A percentile compares a stretch with the other conserved stretches of the same genome.
These are phyloP conservation scores for Mucor saturninus DNA, from an alignment of 371 early-diverging fungal genomes.

Conservation along the genomic window DNA sequence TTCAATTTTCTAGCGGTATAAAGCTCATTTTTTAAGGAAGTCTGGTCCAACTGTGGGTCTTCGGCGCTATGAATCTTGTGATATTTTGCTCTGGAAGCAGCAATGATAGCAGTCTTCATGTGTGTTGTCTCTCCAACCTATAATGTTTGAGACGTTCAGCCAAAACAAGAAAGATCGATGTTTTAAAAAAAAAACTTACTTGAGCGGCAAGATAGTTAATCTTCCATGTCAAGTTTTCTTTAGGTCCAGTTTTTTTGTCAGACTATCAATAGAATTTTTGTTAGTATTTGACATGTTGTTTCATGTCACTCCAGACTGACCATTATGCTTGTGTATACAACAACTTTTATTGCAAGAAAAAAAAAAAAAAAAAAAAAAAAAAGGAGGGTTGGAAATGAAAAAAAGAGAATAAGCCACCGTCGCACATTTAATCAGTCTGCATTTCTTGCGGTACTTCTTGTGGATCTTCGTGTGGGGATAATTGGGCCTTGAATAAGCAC, in stretches of 20 bases:
- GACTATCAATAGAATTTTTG: no score
- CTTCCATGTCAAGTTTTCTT: constrained; percentile 41
- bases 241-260: constrained; percentile 19
- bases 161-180: no score
- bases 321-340: no score
- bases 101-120: constrained; percentile 28
- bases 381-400: no score
- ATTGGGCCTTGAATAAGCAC: neutral
- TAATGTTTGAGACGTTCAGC: no score
- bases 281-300: no score
- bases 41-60: constrained; percentile 1
- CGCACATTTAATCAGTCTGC: no score
- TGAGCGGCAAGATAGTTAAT: constrained; percentile 41
- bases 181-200: constrained; percentile 9
- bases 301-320: neutral
- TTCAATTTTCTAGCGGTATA: constrained; percentile 33
- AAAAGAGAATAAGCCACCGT: no score
- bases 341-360: no score
- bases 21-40: constrained; percentile 21
- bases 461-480: neutral
- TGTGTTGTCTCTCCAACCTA: constrained; percentile 35
- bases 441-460: neutral
- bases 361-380: no score
- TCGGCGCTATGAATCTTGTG: constrained; percentile 18
- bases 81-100: constrained; percentile 34